Evolutionary conservation across 169 alveolate species (phyloP), one percentile per base, ranked within the genome.

Genomic region (Toxoplasma gondii): DNA sequence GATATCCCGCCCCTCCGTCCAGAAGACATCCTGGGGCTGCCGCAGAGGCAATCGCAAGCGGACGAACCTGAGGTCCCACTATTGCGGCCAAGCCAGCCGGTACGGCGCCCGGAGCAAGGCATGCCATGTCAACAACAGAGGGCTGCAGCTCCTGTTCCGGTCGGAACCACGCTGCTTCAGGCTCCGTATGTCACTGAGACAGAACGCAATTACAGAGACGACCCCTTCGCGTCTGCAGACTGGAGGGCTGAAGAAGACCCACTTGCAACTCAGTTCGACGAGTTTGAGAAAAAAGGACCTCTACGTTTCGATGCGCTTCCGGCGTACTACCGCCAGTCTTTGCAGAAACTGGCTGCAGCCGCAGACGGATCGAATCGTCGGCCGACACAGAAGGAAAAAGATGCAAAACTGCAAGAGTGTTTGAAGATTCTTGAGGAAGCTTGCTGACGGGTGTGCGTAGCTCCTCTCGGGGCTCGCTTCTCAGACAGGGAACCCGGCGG

Each of bases 311-410:
- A 78, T 31, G 7, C 39, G 44, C 45, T 78, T 10, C 86, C 86
- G 16, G 86, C 16, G 29, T 78, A 78, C 86, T 78, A 78, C 45
- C 86, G 86, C 86, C 39, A 78, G 49, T n/a, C 86, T 38, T n/a
- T 78, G 44, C 49, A n/a, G 29, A 1, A 16, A 4, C 24, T 78
- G 44, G 44, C n/a, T n/a, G 44, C 9, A 38, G 27, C 29, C 86
- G n/a, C 12, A 38, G 45, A 4, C 86, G 19, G 9, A 1, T 1
- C 39, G 22, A n/a, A 78, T 17, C 39, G 45, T 10, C 44, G 22
- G 29, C 39, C 86, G 27, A 78, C 86, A 19, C 27, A 31, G n/a
- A 19, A n/a, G n/a, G 45, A 38, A 45, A 78, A 31, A 78, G 49
- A 19, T 4, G 74, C 74, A n/a, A 19, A n/a, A 31, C 44, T 78